These are phyloP conservation scores for Daedaleopsis nitida DNA, from an alignment of 768 basidiomycete genomes.

Conservation along the genomic window DNA sequence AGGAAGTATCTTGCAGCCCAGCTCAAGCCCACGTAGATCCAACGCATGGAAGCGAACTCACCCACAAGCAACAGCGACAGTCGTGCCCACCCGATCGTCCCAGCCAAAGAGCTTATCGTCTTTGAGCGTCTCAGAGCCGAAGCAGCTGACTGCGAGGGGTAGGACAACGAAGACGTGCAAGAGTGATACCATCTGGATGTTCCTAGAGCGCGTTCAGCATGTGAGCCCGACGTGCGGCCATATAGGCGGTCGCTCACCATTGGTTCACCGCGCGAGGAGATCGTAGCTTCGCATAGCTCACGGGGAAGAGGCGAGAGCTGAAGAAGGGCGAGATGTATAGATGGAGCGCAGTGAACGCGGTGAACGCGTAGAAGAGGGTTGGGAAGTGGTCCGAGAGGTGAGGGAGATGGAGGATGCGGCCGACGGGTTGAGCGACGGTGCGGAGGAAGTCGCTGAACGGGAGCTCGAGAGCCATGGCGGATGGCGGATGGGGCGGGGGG, in stretches of 20 bases:
- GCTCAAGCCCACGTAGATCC: neutral
- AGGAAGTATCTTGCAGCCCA: conserved; percentile 62
- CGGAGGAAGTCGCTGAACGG: conserved; percentile 22
- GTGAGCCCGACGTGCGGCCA: neutral
- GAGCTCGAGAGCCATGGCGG: conserved; percentile 12
- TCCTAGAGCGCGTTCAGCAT: conserved; percentile 43
- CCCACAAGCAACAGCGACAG: conserved; percentile 74
- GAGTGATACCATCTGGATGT: conserved; percentile 72
- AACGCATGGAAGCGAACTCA: conserved; percentile 33
- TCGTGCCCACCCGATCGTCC: conserved; percentile 55
- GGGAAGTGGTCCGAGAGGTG: conserved; percentile 58
- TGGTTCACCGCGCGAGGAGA: conserved; percentile 52
- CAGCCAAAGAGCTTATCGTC: conserved; percentile 80
- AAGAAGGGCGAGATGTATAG: conserved; percentile 56
- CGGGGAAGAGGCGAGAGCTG: conserved; percentile 48
- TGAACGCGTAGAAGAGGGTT: conserved; percentile 53
- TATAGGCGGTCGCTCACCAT: too few relatives aligned
- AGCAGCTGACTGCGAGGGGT: conserved; percentile 57
- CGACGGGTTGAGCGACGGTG: conserved; percentile 22
- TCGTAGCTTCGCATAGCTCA: conserved; percentile 48
- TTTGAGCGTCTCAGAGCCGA: conserved; percentile 48
- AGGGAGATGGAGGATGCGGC: conserved; percentile 46
- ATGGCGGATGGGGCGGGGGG: conserved; percentile 1
- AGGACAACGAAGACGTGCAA: conserved; percentile 70
- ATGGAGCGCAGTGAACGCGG: conserved; percentile 61